Evolutionary conservation across 805 yeast species (phyloP), one percentile per base, ranked within the genome.

Genomic region (Teunomyces aglyptinius): DNA sequence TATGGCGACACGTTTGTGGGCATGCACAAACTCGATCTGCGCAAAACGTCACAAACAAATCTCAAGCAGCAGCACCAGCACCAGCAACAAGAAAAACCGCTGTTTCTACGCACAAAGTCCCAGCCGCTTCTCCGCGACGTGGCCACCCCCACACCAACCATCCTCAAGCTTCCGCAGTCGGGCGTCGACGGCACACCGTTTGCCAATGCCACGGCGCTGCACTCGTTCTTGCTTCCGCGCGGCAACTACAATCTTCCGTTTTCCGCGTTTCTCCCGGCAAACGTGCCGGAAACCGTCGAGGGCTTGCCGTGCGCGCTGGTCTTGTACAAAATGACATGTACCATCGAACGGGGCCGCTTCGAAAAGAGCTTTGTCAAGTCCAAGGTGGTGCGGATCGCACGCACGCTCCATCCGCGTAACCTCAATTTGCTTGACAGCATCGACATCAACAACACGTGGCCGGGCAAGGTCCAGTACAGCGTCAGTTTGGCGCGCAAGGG

Each of bases 221-320:
- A 64, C 50, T 68, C 73, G 12, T 79, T 67, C 52, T 59, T 68
- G 11, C 59, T 79, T 24, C 81, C 81, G 1, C 63, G 71, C 46
- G 83, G 83, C 1, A 79, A 79, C 55, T 78, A 78, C 53, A 69
- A 73, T 36, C 58, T 79, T 43, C 83, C 83, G 0, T 79, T 79
- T 51, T 57, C 51, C 28, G 60, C 71, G 6, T 60, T 58, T 10
- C 57, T 79, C 22, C 83, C 83, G 0, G 68, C 79, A 1, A 70
- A 71, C 45, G 52, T 73, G 0, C 70, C 77, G 8, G 83, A 77
- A 51, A 72, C 82, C 0, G 70, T 78, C 1, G 83, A 78, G 57
- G 81, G 82, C 3, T 60, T 78, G 40, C 57, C 61, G 20, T 63
- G 66, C 36, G 80, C 75, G 2, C 64, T 68, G 6, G 51, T 78